Evolutionary conservation across 352 stramenopile species (phyloP).

Genomic region (Phytophthora pluvialis): DNA sequence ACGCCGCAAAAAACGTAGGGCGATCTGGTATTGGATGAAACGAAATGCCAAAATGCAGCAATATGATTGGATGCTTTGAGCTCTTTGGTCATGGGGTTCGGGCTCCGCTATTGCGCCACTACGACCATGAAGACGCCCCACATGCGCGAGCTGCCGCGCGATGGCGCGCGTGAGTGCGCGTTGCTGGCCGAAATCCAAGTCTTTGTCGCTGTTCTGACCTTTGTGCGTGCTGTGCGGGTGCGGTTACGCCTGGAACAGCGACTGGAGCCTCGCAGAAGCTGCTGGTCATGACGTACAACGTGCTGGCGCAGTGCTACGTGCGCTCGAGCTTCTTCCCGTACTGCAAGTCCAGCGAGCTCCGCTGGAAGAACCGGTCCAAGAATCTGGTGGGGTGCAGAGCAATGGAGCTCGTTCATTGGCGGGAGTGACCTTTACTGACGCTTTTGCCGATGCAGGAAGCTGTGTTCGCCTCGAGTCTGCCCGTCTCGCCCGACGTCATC

Average conservation of each 20-base stretch:
- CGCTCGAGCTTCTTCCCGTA: constrained; percentile 84
- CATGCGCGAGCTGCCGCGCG: constrained; percentile 45
- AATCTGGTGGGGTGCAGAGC: constrained; percentile 45
- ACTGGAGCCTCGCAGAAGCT: constrained; percentile 42
- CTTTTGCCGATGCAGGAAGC: constrained; percentile 42
- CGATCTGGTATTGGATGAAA: no score
- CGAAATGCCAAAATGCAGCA: no score
- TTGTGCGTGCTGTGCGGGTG: not conserved
- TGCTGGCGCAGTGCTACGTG: constrained; percentile 85
- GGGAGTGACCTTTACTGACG: constrained; percentile 7
- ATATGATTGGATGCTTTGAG: constrained; percentile 41
- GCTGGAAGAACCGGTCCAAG: constrained; percentile 79
- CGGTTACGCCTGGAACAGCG: constrained; percentile 3
- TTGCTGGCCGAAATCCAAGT: not conserved
- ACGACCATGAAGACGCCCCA: constrained; percentile 38
- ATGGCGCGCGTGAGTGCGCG: constrained; percentile 19
- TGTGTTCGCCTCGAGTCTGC: constrained; percentile 58
- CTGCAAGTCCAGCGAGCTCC: constrained; percentile 60
- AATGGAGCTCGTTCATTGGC: not conserved
- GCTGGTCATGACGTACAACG: constrained; percentile 89
- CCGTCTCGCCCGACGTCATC: constrained; percentile 72
- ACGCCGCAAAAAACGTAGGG: not conserved
- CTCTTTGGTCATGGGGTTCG: not conserved
- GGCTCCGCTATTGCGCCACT: not conserved
- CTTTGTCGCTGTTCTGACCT: constrained; percentile 6